phyloP scores from a whole-genome alignment of 805 yeast genomes.

The Monosporozyma siamensis region DNA sequence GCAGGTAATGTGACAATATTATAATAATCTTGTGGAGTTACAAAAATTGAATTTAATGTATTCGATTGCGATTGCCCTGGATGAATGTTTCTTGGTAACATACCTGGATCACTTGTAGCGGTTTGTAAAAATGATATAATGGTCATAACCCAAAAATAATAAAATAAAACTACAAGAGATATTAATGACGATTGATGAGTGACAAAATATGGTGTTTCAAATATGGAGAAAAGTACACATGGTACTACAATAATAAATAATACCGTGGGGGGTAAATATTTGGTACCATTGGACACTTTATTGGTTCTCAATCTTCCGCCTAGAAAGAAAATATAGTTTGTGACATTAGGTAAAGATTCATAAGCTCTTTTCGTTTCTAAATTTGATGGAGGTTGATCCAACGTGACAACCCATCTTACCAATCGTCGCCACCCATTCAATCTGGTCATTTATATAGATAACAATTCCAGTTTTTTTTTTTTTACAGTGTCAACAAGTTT shows the following conservation, averaged over 20 bases:
- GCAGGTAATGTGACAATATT: slow-evolving; percentile 33
- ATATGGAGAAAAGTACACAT: slow-evolving; percentile 44
- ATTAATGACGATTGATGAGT: slow-evolving; percentile 16
- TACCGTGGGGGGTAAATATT: slow-evolving; percentile 35
- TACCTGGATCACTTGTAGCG: slow-evolving; percentile 60
- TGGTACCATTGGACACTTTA: slow-evolving; percentile 29
- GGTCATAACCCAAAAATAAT: slow-evolving; percentile 48
- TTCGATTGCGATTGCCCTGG: slow-evolving; percentile 24
- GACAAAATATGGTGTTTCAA: slow-evolving; percentile 24
- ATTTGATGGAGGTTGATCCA: slow-evolving; percentile 16
- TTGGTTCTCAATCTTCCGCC: slow-evolving; percentile 55
- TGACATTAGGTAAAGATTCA: slow-evolving; percentile 14
- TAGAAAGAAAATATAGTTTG: slow-evolving; percentile 41
- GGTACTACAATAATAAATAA: slow-evolving; percentile 34
- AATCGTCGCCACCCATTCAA: not conserved
- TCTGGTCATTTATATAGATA: not conserved
- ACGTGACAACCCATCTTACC: slow-evolving; percentile 17
- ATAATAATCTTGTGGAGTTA: slow-evolving; percentile 50
- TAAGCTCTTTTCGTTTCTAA: slow-evolving; percentile 11
- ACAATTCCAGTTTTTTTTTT: too few relatives aligned
- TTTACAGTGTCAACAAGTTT: too few relatives aligned
- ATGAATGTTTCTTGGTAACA: slow-evolving; percentile 59
- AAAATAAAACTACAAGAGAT: slow-evolving; percentile 39
- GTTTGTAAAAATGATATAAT: slow-evolving; percentile 44
- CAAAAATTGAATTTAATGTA: slow-evolving; percentile 10